Evolutionary conservation across 768 basidiomycete species (phyloP).

Genomic region (Phaffia australis): DNA sequence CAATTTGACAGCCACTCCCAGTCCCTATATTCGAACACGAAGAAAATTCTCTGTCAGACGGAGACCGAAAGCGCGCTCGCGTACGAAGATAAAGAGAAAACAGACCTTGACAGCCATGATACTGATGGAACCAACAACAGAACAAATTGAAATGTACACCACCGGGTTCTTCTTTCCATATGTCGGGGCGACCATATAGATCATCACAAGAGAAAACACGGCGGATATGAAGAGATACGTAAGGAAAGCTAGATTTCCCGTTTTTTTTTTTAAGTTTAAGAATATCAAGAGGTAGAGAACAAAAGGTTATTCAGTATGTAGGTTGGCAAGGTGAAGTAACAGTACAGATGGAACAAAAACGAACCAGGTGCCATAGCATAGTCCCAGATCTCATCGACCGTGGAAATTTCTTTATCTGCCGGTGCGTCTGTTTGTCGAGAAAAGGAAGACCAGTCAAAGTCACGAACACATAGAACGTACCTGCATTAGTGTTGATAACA

Average conservation of each 20-base stretch:
- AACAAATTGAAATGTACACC: constrained; percentile 93
- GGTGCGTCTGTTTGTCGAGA: constrained; percentile 52
- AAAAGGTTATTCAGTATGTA: neutral
- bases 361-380: constrained; percentile 89
- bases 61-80: neutral
- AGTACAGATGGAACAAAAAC: constrained; percentile 28
- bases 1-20: constrained; percentile 91
- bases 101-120: constrained; percentile 85
- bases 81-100: too few relatives aligned
- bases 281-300: neutral
- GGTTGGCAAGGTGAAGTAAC: neutral
- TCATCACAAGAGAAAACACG: constrained; percentile 70
- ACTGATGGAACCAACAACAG: constrained; percentile 87
- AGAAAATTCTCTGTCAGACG: neutral
- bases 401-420: constrained; percentile 82
- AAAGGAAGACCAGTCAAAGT: neutral
- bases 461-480: neutral
- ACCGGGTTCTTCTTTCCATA: constrained; percentile 79
- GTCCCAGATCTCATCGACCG: constrained; percentile 82
- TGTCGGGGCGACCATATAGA: constrained; percentile 69
- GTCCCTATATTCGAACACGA: constrained; percentile 44
- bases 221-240: constrained; percentile 18
- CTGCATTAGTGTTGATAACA: neutral
- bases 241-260: constrained; percentile 16
- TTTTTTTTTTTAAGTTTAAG: neutral